These are phyloP conservation scores for Starmerella scarabaei DNA, from an alignment of 805 yeast species.

Conservation along the genomic window DNA sequence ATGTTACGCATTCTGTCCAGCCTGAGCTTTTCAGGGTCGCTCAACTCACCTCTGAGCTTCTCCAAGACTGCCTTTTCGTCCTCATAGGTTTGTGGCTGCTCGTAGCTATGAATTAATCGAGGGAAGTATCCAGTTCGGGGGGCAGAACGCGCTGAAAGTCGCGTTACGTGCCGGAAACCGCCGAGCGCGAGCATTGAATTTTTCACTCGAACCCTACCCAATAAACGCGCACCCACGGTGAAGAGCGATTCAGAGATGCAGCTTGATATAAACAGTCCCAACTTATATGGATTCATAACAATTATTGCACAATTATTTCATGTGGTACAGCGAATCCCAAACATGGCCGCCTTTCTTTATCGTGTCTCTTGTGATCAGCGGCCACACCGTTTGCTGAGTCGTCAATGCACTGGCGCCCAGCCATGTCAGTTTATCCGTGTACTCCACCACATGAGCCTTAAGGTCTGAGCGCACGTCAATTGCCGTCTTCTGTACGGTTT, in stretches of 20 bases:
- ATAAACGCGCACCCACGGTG: too few species aligned
- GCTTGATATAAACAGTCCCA: too few species aligned
- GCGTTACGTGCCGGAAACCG: background rate
- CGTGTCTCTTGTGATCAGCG: slow-evolving; percentile 12
- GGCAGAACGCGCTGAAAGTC: background rate
- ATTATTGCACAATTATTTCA: slow-evolving; percentile 4
- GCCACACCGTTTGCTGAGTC: slow-evolving; percentile 15
- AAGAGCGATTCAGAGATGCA: too few species aligned
- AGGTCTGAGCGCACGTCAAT: slow-evolving; percentile 9
- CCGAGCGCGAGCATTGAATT: background rate
- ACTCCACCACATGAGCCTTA: background rate
- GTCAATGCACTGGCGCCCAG: slow-evolving; percentile 14
- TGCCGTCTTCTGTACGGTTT: background rate
- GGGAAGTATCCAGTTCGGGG: background rate
- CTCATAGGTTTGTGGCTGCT: slow-evolving; percentile 20
- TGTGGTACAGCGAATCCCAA: slow-evolving; percentile 16
- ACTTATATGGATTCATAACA: too few species aligned
- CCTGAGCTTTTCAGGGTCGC: slow-evolving; percentile 29
- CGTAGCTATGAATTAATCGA: slow-evolving; percentile 12
- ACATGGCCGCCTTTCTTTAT: slow-evolving; percentile 4
- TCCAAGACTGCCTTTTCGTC: slow-evolving; percentile 24
- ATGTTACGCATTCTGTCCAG: slow-evolving; percentile 68
- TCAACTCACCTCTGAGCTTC: slow-evolving; percentile 23
- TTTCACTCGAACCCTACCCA: too few species aligned
- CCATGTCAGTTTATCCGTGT: background rate